These are phyloP conservation scores for Dryadomyces quercivorus DNA, from an alignment of 2,329 filamentous ascomycete species.

Conservation along the genomic window DNA sequence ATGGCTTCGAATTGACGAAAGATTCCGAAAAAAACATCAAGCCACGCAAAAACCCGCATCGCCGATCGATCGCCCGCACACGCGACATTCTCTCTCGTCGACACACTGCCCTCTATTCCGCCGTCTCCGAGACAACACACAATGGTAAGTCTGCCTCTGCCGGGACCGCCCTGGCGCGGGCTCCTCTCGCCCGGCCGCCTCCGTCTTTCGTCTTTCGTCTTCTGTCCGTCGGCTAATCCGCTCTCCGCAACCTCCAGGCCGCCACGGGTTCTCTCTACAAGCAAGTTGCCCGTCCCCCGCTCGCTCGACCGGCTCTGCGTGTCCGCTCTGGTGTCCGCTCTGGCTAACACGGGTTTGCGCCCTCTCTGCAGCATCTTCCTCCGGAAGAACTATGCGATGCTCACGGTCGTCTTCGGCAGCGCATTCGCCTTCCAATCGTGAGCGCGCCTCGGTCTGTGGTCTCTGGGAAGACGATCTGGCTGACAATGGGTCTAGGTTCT, in stretches of 20 bases:
- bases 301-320: no score
- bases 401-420: constrained; percentile 71
- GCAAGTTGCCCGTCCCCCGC: constrained; percentile 31
- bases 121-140: not conserved
- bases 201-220: constrained; percentile 1
- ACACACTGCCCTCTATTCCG: not conserved
- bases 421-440: constrained; percentile 95
- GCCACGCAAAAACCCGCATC: constrained; percentile 12
- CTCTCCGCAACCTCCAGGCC: constrained; percentile 17
- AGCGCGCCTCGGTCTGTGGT: constrained; percentile 21
- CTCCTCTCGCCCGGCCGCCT: not conserved
- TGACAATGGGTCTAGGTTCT: constrained; percentile 46
- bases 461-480: not conserved
- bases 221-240: constrained; percentile 8
- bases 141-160: not conserved
- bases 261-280: constrained; percentile 42
- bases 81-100: not conserved
- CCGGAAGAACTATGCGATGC: constrained; percentile 78
- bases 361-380: constrained; percentile 57
- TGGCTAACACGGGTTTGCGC: constrained; percentile 3
- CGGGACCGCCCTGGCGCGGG: no score
- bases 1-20: constrained; percentile 14
- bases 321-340: not conserved
- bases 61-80: not conserved
- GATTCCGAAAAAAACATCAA: constrained; percentile 12